Conservation (phyloP, 257 asterid genomes). For the Solanum pimpinellifolium region DNA sequence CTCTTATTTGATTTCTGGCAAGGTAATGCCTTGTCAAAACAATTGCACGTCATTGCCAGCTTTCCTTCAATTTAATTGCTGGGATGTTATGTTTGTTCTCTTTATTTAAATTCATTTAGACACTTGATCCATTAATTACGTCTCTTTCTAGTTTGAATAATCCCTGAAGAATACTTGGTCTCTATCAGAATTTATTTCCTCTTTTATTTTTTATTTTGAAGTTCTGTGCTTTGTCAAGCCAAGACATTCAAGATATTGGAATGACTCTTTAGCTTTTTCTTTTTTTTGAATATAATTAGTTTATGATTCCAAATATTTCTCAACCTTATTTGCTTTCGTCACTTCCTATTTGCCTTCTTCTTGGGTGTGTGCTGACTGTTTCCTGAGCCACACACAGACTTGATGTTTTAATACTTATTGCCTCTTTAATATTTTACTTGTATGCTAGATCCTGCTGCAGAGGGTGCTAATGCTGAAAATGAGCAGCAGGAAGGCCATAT, state of each 20-base stretch:
- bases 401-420: background rate
- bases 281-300: background rate
- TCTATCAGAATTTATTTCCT: background rate
- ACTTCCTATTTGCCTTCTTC: background rate
- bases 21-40: background rate
- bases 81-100: background rate
- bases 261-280: background rate
- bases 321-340: background rate
- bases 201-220: background rate
- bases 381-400: background rate
- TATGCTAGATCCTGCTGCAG: slow-evolving; percentile 36
- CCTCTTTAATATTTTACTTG: background rate
- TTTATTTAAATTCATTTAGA: background rate
- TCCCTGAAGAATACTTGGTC: background rate
- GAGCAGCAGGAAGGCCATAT: slow-evolving; percentile 34
- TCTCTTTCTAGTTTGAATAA: background rate
- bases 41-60: background rate
- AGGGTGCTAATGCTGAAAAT: slow-evolving; percentile 22
- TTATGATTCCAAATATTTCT: background rate
- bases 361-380: background rate
- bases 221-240: background rate
- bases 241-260: background rate
- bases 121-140: background rate
- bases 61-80: background rate
- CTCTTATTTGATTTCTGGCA: background rate